Percentiles rank a stretch among this genome's conserved stretches.
Evolutionary conservation across 345 rosid genomes (phyloP).

Genomic region (Eucalyptus rudis): DNA sequence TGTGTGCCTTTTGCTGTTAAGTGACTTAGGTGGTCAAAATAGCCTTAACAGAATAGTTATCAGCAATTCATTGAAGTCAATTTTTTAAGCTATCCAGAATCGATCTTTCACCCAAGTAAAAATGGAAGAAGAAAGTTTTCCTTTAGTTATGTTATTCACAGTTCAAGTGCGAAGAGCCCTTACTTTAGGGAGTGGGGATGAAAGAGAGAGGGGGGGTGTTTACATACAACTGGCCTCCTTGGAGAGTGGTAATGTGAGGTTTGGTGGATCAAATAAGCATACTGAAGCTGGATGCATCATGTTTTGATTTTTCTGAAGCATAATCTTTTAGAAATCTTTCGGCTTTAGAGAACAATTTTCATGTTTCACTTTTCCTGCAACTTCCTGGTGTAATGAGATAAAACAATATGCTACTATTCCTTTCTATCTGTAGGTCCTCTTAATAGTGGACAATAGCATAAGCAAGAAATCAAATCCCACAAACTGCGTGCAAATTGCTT

Average conservation of each 20-base stretch:
- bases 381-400: background rate
- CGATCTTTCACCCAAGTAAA: background rate
- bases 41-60: background rate
- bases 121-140: background rate
- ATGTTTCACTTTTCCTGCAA: background rate
- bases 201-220: too few species aligned
- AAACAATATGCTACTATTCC: background rate
- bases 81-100: background rate
- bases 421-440: background rate
- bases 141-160: background rate
- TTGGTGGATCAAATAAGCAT: background rate
- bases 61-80: background rate
- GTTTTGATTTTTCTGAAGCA: background rate
- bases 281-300: background rate
- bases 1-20: background rate
- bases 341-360: background rate
- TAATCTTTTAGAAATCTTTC: background rate
- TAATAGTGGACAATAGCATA: background rate
- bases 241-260: background rate
- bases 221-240: background rate
- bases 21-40: background rate
- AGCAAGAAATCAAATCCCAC: background rate
- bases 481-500: background rate
- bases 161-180: background rate
- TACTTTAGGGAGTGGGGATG: too few species aligned